These are phyloP conservation scores for Mallotus japonicus DNA, from an alignment of 441 rosid species.

Conservation along the genomic window DNA sequence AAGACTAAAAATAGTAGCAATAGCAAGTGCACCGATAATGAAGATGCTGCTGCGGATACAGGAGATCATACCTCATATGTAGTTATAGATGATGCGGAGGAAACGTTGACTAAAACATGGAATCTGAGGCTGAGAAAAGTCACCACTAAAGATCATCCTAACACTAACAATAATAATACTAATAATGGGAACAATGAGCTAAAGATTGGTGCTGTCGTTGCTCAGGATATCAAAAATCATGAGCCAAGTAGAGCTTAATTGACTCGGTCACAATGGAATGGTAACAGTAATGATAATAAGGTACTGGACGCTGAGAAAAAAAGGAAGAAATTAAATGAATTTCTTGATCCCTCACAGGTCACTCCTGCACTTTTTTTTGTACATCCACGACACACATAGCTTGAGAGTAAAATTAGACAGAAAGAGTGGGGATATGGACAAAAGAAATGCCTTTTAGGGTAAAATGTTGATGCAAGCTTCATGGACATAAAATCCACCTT, in stretches of 20 bases:
- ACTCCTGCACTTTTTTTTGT: too few relatives aligned
- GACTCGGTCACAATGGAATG: slow-evolving; percentile 32
- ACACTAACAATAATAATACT: neutral
- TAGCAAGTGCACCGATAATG: slow-evolving; percentile 19
- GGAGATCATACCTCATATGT: slow-evolving; percentile 38
- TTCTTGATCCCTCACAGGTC: slow-evolving; percentile 29
- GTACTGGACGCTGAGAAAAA: slow-evolving; percentile 20
- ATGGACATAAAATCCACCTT: too few relatives aligned
- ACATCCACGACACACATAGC: too few relatives aligned
- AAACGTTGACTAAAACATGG: slow-evolving; percentile 50
- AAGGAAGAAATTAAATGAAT: slow-evolving; percentile 11
- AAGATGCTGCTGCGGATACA: slow-evolving; percentile 20
- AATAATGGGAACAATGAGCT: slow-evolving; percentile 1
- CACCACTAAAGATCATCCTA: slow-evolving; percentile 21
- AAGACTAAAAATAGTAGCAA: slow-evolving; percentile 30
- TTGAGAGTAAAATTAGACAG: too few relatives aligned
- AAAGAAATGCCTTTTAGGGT: too few relatives aligned
- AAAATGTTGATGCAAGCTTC: too few relatives aligned
- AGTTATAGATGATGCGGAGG: slow-evolving; percentile 36
- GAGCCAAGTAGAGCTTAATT: slow-evolving; percentile 24
- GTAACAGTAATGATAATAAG: slow-evolving; percentile 25
- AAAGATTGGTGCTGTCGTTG: slow-evolving; percentile 31
- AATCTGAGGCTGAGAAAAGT: slow-evolving; percentile 55
- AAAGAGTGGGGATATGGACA: too few relatives aligned
- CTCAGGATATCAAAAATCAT: slow-evolving; percentile 32